A percentile compares a stretch with the other conserved stretches of the same genome.
These are phyloP conservation scores for Leccinellum rugosiceps DNA, from an alignment of 768 basidiomycete genomes.

Conservation along the genomic window DNA sequence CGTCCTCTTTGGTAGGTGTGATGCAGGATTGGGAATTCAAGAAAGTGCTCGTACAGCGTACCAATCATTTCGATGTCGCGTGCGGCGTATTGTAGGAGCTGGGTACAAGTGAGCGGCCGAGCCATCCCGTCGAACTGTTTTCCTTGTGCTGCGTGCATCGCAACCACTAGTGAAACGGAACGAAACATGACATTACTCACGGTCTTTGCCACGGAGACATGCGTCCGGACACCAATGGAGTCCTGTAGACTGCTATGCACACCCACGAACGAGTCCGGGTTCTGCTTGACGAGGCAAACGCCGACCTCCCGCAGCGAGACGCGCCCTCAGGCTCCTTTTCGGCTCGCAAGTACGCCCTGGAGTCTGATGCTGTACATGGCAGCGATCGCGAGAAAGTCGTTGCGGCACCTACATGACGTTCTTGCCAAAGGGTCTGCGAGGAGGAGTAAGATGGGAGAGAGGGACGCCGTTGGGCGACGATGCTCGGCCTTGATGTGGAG, in stretches of 20 bases:
- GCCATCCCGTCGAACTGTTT: conserved; percentile 31
- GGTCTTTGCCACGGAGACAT: no score
- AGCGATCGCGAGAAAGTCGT: no score
- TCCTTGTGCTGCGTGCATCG: conserved; percentile 32
- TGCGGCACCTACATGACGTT: no score
- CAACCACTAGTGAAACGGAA: neutral
- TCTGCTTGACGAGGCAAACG: conserved; percentile 27
- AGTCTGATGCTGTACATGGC: no score
- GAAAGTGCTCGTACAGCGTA: conserved; percentile 35
- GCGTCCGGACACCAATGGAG: no score
- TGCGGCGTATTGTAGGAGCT: conserved; percentile 39
- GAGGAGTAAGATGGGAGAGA: no score
- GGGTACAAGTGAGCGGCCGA: conserved; percentile 34
- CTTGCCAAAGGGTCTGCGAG: no score
- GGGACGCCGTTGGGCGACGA: no score
- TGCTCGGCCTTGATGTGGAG: no score
- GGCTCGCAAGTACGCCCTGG: no score
- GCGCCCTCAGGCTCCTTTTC: conserved; percentile 27
- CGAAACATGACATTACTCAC: conserved; percentile 21
- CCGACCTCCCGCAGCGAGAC: conserved; percentile 2
- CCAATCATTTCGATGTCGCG: conserved; percentile 40
- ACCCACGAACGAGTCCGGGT: no score
- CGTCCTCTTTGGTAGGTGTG: conserved; percentile 11
- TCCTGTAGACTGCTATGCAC: no score
- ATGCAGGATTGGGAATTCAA: conserved; percentile 17